These are phyloP conservation scores for Aureobasidium sp. DNA, from an alignment of 2,329 filamentous ascomycete genomes.

Conservation along the genomic window DNA sequence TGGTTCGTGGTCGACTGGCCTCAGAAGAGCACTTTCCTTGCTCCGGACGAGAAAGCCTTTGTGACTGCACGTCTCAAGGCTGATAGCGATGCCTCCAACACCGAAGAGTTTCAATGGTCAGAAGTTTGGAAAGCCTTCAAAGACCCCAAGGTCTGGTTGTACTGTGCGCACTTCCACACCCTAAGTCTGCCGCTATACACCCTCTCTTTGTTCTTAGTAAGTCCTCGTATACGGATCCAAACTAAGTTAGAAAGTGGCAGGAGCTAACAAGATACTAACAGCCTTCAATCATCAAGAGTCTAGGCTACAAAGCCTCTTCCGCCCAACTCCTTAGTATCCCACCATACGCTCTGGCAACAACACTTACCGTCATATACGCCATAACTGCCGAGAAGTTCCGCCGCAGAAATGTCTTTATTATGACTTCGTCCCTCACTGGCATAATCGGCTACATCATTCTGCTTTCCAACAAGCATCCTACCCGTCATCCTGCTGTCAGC, in stretches of 20 bases:
- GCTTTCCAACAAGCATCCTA: conserved; percentile 26
- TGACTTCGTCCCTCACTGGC: conserved; percentile 29
- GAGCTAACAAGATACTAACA: conserved; percentile 4
- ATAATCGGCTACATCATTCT: conserved; percentile 33
- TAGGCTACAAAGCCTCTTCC: conserved; percentile 49
- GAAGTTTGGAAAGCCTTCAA: conserved; percentile 56
- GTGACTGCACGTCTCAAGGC: conserved; percentile 56
- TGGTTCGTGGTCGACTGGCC: conserved; percentile 48
- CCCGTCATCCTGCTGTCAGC: conserved; percentile 31
- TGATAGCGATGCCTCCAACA: conserved; percentile 61
- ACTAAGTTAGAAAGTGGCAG: background rate
- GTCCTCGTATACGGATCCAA: conserved; percentile 15
- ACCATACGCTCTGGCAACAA: conserved; percentile 36
- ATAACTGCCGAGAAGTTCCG: conserved; percentile 51
- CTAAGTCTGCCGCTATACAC: conserved; percentile 53
- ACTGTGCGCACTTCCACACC: conserved; percentile 63
- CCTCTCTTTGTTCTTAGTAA: conserved; percentile 38
- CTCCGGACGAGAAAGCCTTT: conserved; percentile 49
- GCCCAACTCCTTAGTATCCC: conserved; percentile 33
- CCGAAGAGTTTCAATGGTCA: conserved; percentile 61
- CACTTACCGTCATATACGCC: conserved; percentile 51
- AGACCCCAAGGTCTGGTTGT: conserved; percentile 65
- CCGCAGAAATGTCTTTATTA: conserved; percentile 56
- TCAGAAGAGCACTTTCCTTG: conserved; percentile 46
- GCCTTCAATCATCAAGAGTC: conserved; percentile 57